Base-by-base conservation (phyloP, 1,284 basidiomycete species). In the Stygiomarasmius scandens region DNA sequence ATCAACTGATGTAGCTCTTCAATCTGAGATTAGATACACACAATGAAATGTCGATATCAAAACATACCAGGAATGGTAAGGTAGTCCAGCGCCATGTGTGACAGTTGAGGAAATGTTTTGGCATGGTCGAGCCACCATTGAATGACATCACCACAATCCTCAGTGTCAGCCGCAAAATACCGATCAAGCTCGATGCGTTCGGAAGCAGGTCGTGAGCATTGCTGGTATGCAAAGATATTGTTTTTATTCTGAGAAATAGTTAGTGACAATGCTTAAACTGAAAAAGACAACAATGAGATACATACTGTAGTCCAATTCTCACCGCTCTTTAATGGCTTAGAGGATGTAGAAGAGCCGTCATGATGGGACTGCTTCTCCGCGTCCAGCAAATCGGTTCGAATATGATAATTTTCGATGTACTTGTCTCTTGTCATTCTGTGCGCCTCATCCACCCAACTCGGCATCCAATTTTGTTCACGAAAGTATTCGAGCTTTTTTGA, bases 51-150 rank as follows among this genome's bases (percentile, higher is more conserved):
- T 4, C 27, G 23, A 32, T 32, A 29, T n/a, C 3, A 49, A 49
- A 14, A 29, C 25, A 49, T 34, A 49, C 48, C 48, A 16, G 48
- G 48, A 49, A 49, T 49, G 19, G 16, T 32, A 32, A 32, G 48
- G 8, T 19, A 19, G 16, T 25, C 14, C 2, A 49, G 14, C 12
- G 48, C 48, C 23, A 49, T 19, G n/a, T 32, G 27, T 14, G 48
- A 25, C 9, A 49, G 48, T n/a, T 32, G 14, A 23, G 48, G 27
- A 49, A 48, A 48, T 51, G 41, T 8, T 38, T 11, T 38, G 34
- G 22, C 25, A 14, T 32, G 20, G 34, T 51, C 19, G n/a, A 25
- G n/a, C 49, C 49, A 51, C 49, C 49, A 51, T 24, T 36, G 34
- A 22, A 51, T 32, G 14, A 36, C 32, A 41, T 51, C 23, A 11